Evolutionary conservation across 2,329 filamentous ascomycete genomes (phyloP), one percentile per base, ranked within the genome.

Genomic region (Aspergillus unguis): DNA sequence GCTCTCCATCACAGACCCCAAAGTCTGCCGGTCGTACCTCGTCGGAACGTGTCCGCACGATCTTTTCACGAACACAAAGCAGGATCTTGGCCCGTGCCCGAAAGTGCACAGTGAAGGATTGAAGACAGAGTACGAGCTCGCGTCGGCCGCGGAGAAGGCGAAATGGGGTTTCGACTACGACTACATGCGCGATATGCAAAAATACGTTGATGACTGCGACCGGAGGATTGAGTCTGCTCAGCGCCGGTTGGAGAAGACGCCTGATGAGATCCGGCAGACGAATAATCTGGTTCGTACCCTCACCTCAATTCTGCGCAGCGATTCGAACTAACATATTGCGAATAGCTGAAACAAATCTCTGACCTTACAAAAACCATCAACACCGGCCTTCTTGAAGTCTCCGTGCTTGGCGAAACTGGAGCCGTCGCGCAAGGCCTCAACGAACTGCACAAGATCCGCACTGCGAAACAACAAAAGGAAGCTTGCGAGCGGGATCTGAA

Each of bases 1-100:
- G 71, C 83, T 97, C 63, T 87, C 87, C 58, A 87, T 99, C 64
- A 94, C 85, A 54, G 94, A 97, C 72, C 82, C 88, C 49, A 96
- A 95, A 75, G 89, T 96, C 64, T 99, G 94, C 78, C 89, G 90
- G 50, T 96, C 92, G 17, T 97, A 92, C 72, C 83, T 99, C 45
- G 91, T 84, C 57, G 94, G 94, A 64, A 95, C 90, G 54, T 99
- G 94, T 72, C 94, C 94, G 1, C 92, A 97, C 79, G 94, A 99
- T 70, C 90, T 99, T 67, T 99, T 99, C 81, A 99, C 92, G 60
- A 99, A 99, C 76, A 99, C 94, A 42, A 97, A 96, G 77, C 92
- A 97, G 80, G 94, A 99, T 71, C 83, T 97, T 32, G 94, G 94
- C 2, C 83, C 85, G 0, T 99, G 94, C 68, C 83, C 89, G 45